Evolutionary conservation across 2,329 filamentous ascomycete genomes (phyloP), one percentile per base, ranked within the genome.

Genomic region (Thermothelomyces thermophilus): DNA sequence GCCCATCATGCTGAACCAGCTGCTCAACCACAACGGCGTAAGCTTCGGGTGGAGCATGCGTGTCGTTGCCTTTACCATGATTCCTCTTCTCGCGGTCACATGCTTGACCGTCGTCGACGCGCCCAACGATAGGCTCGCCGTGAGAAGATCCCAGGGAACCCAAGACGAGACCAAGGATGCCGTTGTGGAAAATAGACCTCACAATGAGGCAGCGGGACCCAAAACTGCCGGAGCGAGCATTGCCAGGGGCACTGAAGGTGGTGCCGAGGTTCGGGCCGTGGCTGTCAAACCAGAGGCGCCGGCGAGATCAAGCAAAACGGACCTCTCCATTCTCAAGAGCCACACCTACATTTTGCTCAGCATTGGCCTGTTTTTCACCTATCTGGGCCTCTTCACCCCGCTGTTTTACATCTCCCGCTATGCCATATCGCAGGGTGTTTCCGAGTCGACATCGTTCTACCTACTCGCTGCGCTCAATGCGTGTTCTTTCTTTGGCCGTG

Each of bases 391-490:
- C 58, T 76, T 81, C 57, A 74, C 75, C 20, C 77, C 78, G 20
- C 66, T 82, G 37, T 80, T 81, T 64, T 82, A 76, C 63, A 69
- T 81, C 16, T 77, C 80, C 16, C 69, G 77, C 1, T 86, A 82
- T 59, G 82, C 80, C 3, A 69, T 78, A 2, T 63, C 70, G 0
- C 66, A 68, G 1, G 70, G 72, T 14, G 76, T 86, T 54, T 71
- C 77, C 1, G 65, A 69, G 0, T 69, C 74, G 0, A 64, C 86
- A 1, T 78, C 80, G 0, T 84, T 80, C 58, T 87, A 86, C 60
- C 71, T 87, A 14, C 67, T 87, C 3, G 75, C 83, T 1, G 80
- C 87, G 51, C 70, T 87, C 56, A 87, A 87, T 60, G 77, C 73
- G 0, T 76, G 80, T 1, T 82, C 77, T 0, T 73, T 73, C 0